A percentile compares a stretch with the other conserved stretches of the same genome.
These are phyloP conservation scores for Syzygium aromaticum DNA, from an alignment of 345 rosid species.

Conservation along the genomic window DNA sequence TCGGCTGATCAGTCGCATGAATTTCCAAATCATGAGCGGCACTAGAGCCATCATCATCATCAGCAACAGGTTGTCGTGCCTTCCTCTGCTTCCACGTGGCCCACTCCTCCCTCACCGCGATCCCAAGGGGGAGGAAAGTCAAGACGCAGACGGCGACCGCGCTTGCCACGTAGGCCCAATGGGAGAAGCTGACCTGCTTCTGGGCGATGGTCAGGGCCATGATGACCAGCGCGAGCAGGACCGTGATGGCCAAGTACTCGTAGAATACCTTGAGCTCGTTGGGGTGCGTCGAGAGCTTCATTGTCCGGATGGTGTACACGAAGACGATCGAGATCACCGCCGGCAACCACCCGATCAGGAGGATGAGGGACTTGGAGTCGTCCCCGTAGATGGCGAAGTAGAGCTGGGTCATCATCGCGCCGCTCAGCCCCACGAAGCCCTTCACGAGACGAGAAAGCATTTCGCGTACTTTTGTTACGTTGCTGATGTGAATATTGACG, in stretches of 20 bases:
- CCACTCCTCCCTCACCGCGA: not conserved
- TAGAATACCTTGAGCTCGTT: conserved; percentile 12
- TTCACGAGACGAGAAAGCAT: not conserved
- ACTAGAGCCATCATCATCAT: not conserved
- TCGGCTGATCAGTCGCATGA: not conserved
- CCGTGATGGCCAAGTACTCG: conserved; percentile 1
- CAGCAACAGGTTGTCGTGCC: not conserved
- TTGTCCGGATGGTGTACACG: conserved; percentile 3
- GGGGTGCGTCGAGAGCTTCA: not conserved
- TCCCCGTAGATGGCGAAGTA: conserved; percentile 7
- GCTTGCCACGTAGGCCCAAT: not conserved
- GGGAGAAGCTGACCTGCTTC: not conserved
- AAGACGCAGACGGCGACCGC: not conserved
- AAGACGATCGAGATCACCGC: conserved; percentile 5
- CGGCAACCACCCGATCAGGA: conserved; percentile 17
- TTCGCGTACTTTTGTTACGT: not conserved
- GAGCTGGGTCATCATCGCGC: conserved; percentile 10
- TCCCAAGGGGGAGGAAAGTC: not conserved
- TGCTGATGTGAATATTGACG: not conserved
- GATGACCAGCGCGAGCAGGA: conserved; percentile 3
- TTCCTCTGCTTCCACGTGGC: not conserved
- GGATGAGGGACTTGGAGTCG: conserved; percentile 7
- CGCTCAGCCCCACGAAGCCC: conserved; percentile 13
- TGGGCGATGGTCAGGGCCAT: conserved; percentile 4
- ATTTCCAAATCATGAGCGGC: not conserved